Percentiles rank a stretch among this genome's conserved stretches.
phyloP scores from a whole-genome alignment of 257 asterid species.

The Paulownia fortunei region DNA sequence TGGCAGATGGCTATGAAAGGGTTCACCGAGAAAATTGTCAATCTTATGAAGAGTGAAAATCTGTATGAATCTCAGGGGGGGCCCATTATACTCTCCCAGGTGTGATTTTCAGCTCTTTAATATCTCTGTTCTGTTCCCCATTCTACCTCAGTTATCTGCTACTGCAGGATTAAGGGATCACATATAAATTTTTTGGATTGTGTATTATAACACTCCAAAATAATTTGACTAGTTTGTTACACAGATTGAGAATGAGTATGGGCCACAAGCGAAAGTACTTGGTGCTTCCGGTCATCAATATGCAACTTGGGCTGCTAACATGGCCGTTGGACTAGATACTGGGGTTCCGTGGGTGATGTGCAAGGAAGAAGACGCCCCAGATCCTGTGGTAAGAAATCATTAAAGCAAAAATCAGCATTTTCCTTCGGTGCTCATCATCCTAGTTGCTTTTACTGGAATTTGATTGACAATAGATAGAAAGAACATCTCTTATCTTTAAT shows the following conservation, averaged over 20 bases:
- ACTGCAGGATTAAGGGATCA: background rate
- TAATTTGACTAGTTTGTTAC: slow-evolving; percentile 13
- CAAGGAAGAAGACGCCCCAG: slow-evolving; percentile 87
- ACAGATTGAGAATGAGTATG: slow-evolving; percentile 80
- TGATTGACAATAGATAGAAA: background rate
- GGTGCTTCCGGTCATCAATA: slow-evolving; percentile 62
- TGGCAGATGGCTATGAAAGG: slow-evolving; percentile 86
- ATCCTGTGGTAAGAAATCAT: slow-evolving; percentile 69
- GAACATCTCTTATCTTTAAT: background rate
- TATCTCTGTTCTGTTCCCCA: background rate
- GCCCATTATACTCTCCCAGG: slow-evolving; percentile 92
- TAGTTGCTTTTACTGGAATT: slow-evolving; percentile 2
- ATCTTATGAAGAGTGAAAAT: slow-evolving; percentile 77
- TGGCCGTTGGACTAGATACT: slow-evolving; percentile 64
- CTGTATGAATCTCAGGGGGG: slow-evolving; percentile 87
- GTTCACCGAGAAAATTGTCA: slow-evolving; percentile 76
- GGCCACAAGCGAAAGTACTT: slow-evolving; percentile 55
- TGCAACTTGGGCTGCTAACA: slow-evolving; percentile 70
- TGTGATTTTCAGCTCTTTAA: slow-evolving; percentile 28
- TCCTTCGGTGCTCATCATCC: background rate
- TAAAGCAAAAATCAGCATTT: background rate
- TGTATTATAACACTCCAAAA: background rate
- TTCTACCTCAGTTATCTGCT: slow-evolving; percentile 1
- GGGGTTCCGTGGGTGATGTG: slow-evolving; percentile 89
- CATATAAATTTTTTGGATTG: background rate